phyloP scores from a whole-genome alignment of 768 basidiomycete genomes.

The Tulasnella sp. region DNA sequence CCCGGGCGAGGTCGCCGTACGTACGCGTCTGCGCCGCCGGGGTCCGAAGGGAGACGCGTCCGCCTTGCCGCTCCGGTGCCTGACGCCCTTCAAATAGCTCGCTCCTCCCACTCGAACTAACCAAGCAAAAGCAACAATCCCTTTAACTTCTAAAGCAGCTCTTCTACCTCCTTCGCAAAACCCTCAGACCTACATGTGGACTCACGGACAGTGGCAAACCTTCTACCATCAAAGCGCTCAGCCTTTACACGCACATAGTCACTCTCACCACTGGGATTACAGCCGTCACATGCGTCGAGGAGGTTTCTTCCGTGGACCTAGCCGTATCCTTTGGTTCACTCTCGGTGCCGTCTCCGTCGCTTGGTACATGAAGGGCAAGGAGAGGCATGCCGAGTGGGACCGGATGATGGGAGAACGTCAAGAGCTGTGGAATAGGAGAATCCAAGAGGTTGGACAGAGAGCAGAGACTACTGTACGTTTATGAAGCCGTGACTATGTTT shows the following conservation, averaged over 20 bases:
- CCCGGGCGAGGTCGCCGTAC: background rate
- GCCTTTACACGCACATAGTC: background rate
- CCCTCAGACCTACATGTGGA: background rate
- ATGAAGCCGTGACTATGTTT: background rate
- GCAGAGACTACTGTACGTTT: background rate
- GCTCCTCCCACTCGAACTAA: background rate
- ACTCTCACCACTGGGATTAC: background rate
- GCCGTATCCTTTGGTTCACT: conserved; percentile 10
- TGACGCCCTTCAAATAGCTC: background rate
- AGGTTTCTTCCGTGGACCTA: background rate
- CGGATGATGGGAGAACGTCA: background rate
- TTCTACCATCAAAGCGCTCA: background rate
- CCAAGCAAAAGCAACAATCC: background rate
- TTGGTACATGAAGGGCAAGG: conserved; percentile 14
- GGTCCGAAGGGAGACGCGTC: background rate
- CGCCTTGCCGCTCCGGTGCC: background rate
- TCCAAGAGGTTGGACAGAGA: background rate
- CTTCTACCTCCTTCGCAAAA: background rate
- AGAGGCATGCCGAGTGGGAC: background rate
- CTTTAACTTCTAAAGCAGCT: background rate
- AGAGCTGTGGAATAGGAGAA: background rate
- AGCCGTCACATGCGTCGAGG: background rate
- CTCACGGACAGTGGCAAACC: background rate
- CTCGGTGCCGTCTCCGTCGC: conserved; percentile 11
- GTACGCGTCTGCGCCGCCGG: background rate